Conservation (phyloP, 169 alveolate species). For the Plasmodium gonderi region DNA sequence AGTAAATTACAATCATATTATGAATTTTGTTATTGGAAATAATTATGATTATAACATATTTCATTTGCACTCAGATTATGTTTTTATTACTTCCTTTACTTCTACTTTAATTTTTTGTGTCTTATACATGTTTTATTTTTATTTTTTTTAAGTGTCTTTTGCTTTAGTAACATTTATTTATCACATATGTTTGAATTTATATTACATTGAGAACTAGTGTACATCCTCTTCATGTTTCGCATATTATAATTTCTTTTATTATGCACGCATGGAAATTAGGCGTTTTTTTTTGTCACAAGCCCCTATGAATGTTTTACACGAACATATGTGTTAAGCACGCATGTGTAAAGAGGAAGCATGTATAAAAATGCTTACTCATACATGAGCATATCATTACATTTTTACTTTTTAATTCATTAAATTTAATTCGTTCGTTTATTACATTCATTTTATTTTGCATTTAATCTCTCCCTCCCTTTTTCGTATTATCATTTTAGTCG, state of each 20-base stretch:
- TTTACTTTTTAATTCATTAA: slow-evolving; percentile 1
- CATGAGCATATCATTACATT: neutral
- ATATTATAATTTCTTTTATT: neutral
- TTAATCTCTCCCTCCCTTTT: neutral
- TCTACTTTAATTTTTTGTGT: slow-evolving; percentile 38
- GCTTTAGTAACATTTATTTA: neutral
- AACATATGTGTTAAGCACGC: no score
- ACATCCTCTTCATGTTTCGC: neutral
- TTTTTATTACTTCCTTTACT: slow-evolving; percentile 42
- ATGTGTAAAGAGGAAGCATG: no score
- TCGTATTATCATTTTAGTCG: neutral
- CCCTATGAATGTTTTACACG: neutral
- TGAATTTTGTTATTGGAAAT: slow-evolving; percentile 48
- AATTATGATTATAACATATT: slow-evolving; percentile 64
- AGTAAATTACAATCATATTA: slow-evolving; percentile 55
- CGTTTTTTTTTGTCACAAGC: neutral
- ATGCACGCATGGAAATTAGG: neutral
- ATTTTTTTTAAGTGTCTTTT: slow-evolving; percentile 11
- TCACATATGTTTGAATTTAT: neutral
- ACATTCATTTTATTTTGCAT: neutral
- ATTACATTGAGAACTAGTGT: neutral
- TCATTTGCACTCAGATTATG: slow-evolving; percentile 70
- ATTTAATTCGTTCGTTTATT: neutral
- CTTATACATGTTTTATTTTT: slow-evolving; percentile 49
- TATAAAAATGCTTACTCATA: no score